A percentile compares a stretch with the other conserved stretches of the same genome.
phyloP scores from a whole-genome alignment of 768 basidiomycete genomes.

The Tylopilus subfusipes region DNA sequence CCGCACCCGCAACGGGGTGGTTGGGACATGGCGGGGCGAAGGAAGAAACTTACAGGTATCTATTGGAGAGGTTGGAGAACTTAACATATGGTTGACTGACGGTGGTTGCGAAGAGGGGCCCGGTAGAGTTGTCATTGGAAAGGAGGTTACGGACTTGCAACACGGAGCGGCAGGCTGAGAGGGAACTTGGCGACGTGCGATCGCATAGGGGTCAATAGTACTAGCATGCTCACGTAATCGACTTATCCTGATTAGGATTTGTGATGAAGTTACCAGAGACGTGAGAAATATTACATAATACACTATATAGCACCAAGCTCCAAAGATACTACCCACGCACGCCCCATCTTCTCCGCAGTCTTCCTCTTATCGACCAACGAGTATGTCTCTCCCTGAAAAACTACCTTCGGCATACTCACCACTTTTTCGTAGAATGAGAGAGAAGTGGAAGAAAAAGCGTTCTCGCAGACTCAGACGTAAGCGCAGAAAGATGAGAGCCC shows the following conservation, averaged over 20 bases:
- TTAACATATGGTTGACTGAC: too few species aligned
- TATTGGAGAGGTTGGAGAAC: too few species aligned
- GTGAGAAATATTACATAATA: conserved; percentile 28
- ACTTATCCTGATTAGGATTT: neutral
- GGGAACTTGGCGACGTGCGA: too few species aligned
- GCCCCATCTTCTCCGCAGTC: conserved; percentile 20
- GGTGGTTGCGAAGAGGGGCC: too few species aligned
- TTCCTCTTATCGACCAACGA: conserved; percentile 31
- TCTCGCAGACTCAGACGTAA: conserved; percentile 90
- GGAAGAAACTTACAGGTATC: too few species aligned
- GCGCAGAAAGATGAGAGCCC: conserved; percentile 94
- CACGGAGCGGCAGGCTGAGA: too few species aligned
- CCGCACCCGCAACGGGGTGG: too few species aligned
- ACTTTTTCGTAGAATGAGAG: conserved; percentile 67
- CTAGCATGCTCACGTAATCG: neutral
- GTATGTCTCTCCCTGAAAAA: conserved; percentile 13
- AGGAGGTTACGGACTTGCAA: too few species aligned
- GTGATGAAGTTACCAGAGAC: conserved; percentile 4
- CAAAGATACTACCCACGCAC: conserved; percentile 22
- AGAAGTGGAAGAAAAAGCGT: conserved; percentile 97
- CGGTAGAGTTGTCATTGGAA: too few species aligned
- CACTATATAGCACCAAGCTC: conserved; percentile 37
- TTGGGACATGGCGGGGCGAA: too few species aligned
- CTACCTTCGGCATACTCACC: neutral
- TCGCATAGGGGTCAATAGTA: too few species aligned